A percentile compares a stretch with the other conserved stretches of the same genome.
phyloP scores from a whole-genome alignment of 1,284 basidiomycete species.

The Schizopora paradoxa region DNA sequence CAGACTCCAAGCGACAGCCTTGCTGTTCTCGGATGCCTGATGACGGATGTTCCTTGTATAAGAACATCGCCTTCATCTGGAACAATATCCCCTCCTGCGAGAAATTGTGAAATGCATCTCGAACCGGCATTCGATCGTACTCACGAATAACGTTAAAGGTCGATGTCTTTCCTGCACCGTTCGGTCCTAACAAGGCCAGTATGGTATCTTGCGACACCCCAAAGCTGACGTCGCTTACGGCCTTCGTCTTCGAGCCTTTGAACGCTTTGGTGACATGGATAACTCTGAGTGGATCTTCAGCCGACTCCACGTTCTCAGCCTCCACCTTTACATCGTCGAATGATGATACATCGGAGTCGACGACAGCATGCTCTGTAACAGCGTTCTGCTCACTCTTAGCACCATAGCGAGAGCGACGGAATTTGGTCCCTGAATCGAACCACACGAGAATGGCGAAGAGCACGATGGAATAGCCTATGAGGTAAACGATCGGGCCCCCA shows the following conservation, averaged over 20 bases:
- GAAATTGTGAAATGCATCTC: background rate
- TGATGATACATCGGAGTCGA: conserved; percentile 14
- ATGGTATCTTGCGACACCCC: conserved; percentile 59
- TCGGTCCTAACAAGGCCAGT: conserved; percentile 74
- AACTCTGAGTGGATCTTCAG: conserved; percentile 57
- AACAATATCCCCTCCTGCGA: conserved; percentile 51
- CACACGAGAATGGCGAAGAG: conserved; percentile 55
- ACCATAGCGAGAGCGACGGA: conserved; percentile 27
- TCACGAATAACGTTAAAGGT: conserved; percentile 70
- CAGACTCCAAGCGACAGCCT: conserved; percentile 70
- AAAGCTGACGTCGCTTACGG: conserved; percentile 71
- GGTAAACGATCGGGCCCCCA: conserved; percentile 73
- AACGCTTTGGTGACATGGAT: conserved; percentile 66
- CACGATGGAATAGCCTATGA: conserved; percentile 50
- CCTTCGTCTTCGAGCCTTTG: conserved; percentile 39
- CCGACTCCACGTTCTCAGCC: conserved; percentile 41
- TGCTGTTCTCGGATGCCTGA: conserved; percentile 53
- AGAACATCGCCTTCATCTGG: conserved; percentile 62
- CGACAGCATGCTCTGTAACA: conserved; percentile 6
- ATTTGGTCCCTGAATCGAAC: conserved; percentile 53
- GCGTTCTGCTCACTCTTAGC: conserved; percentile 21
- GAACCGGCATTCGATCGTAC: conserved; percentile 23
- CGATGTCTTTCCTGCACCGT: conserved; percentile 79
- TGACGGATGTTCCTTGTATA: conserved; percentile 59
- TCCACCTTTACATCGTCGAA: conserved; percentile 55